phyloP scores from a whole-genome alignment of 2,329 filamentous ascomycete species.

The Colletotrichum sp. region DNA sequence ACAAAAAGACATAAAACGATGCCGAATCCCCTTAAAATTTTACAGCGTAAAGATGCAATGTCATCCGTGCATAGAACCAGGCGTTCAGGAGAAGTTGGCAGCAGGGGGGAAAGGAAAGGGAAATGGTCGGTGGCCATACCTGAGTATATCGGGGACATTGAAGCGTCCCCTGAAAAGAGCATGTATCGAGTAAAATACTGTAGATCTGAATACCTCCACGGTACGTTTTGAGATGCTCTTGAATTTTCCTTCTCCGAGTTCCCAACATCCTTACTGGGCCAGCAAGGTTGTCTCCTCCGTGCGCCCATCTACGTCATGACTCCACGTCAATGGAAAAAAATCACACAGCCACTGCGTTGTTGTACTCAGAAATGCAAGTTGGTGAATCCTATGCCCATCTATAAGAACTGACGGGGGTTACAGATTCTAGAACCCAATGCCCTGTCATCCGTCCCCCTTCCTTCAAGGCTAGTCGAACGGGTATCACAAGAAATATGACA shows the following conservation, averaged over 20 bases:
- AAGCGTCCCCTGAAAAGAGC: background rate
- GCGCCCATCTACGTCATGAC: background rate
- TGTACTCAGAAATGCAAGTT: background rate
- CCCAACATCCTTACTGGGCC: background rate
- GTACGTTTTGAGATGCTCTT: background rate
- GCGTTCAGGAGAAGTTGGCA: slow-evolving; percentile 8
- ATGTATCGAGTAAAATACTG: background rate
- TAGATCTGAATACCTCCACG: background rate
- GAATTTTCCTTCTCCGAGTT: background rate
- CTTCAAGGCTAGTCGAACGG: slow-evolving; percentile 11
- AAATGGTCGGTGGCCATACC: background rate
- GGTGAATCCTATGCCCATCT: background rate
- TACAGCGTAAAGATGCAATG: background rate
- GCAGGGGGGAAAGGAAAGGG: background rate
- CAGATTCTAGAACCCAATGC: background rate
- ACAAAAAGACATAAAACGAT: background rate
- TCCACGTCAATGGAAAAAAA: background rate
- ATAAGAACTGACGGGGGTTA: background rate
- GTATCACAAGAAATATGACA: slow-evolving; percentile 16
- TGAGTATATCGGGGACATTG: background rate
- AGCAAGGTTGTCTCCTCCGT: background rate
- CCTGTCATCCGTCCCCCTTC: background rate
- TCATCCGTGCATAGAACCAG: slow-evolving; percentile 18
- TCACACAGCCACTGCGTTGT: background rate
- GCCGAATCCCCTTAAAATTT: background rate